Evolutionary conservation across 1,284 basidiomycete genomes (phyloP), one percentile per base, ranked within the genome.

Genomic region (Austroboletus novae-zelandiae): DNA sequence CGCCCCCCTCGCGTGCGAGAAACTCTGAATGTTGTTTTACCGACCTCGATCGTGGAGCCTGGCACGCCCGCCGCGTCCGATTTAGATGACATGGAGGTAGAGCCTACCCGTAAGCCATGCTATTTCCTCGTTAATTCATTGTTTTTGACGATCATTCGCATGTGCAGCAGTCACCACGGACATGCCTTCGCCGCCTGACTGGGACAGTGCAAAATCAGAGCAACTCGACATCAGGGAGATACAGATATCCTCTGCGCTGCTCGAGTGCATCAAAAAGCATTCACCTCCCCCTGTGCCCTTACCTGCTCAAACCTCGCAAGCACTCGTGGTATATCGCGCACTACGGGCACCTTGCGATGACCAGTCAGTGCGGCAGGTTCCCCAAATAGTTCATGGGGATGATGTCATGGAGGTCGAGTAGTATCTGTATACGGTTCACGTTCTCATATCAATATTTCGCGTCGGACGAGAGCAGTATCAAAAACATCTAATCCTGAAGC

Each of bases 361-460:
- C 42, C 32, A 37, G 30, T 17, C 15, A 18, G 30, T 36, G 8
- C 18, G 27, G n/a, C 40, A 17, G 29, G 11, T 42, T 13, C 15
- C 25, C 30, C 3, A 27, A 31, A 34, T 50, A 5, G 29, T 23
- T 42, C 42, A 36, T 29, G 74, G 73, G 47, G 76, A 77, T 39
- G 77, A 83, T 66, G 76, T 75, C 39, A 86, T 86, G 84, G 81
- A 86, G 56, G 66, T 85, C 32, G 83, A 82, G 50, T 59, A 61
- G 49, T 51, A 11, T 40, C 31, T 35, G 13, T 7, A 35, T 44
- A 34, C 15, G 14, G 31, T 31, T 23, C 23, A 23, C 40, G 46
- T 23, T 31, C 27, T 56, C 18, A 43, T 45, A 41, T 27, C 23
- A 23, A 41, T 47, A n/a, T 57, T 48, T 54, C 41, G 51, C 55